Conservation (phyloP, 345 rosid genomes). For the Euphorbia lathyris region DNA sequence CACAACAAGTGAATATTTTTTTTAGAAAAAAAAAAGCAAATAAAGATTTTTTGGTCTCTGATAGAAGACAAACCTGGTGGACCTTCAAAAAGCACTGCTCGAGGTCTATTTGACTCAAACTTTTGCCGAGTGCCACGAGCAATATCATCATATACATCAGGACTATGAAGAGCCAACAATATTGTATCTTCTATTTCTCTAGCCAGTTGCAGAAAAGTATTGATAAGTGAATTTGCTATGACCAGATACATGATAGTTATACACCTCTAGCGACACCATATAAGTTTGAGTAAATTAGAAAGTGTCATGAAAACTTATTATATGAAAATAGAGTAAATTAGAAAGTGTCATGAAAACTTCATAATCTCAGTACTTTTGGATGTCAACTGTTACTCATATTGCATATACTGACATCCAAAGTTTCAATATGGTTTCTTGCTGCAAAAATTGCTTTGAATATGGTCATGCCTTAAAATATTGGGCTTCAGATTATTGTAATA, state of each 20-base stretch:
- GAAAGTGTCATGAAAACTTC: background rate
- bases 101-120: constrained; percentile 89
- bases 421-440: constrained; percentile 2
- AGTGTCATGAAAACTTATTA: background rate
- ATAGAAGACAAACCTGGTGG: constrained; percentile 68
- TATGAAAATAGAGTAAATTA: background rate
- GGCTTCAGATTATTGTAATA: constrained; percentile 2
- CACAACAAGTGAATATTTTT: background rate
- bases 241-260: background rate
- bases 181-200: constrained; percentile 95
- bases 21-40: background rate
- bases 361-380: background rate
- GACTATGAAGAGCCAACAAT: constrained; percentile 77
- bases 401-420: background rate
- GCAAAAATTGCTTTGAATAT: background rate
- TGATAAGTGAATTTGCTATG: constrained; percentile 6
- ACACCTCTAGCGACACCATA: background rate
- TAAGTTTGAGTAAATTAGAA: background rate
- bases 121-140: constrained; percentile 83
- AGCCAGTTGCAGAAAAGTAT: constrained; percentile 7
- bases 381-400: background rate
- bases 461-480: background rate
- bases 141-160: constrained; percentile 84
- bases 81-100: constrained; percentile 94
- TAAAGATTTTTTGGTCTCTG: background rate